A percentile compares a stretch with the other conserved stretches of the same genome.
Conservation (phyloP, 345 rosid genomes). For the Populus pruinosa region DNA sequence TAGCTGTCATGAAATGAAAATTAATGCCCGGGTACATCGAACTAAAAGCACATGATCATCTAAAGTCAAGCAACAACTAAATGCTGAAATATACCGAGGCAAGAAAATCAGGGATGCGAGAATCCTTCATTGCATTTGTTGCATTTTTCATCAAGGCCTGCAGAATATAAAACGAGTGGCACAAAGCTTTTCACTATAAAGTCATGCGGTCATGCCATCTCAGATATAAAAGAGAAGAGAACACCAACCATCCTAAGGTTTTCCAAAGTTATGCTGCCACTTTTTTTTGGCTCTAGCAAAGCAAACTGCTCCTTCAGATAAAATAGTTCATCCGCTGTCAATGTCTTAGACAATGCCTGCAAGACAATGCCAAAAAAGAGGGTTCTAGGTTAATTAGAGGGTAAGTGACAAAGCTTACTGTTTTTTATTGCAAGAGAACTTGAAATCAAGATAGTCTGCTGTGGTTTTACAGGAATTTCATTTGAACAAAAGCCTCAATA, state of each 20-base stretch:
- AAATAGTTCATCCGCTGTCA: slow-evolving; percentile 55
- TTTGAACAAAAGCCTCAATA: neutral
- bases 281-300: slow-evolving; percentile 60
- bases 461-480: neutral
- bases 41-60: slow-evolving; percentile 4
- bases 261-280: slow-evolving; percentile 64
- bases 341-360: slow-evolving; percentile 88
- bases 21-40: slow-evolving; percentile 5
- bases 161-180: slow-evolving; percentile 16
- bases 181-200: neutral
- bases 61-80: slow-evolving; percentile 1
- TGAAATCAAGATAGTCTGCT: too few relatives aligned
- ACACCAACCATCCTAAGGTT: slow-evolving; percentile 58
- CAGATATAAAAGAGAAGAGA: neutral
- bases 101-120: slow-evolving; percentile 67
- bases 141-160: slow-evolving; percentile 79
- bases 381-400: neutral
- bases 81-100: slow-evolving; percentile 47
- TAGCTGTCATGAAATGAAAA: slow-evolving; percentile 50
- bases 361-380: slow-evolving; percentile 9
- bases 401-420: neutral
- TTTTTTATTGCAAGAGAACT: neutral
- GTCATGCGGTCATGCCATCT: neutral
- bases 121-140: slow-evolving; percentile 91
- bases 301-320: slow-evolving; percentile 78